Percentiles rank a stretch among this genome's conserved stretches.
These are phyloP conservation scores for sweet orange (Citrus sinensis) DNA, from an alignment of 345 rosid genomes.

Conservation along the genomic window DNA sequence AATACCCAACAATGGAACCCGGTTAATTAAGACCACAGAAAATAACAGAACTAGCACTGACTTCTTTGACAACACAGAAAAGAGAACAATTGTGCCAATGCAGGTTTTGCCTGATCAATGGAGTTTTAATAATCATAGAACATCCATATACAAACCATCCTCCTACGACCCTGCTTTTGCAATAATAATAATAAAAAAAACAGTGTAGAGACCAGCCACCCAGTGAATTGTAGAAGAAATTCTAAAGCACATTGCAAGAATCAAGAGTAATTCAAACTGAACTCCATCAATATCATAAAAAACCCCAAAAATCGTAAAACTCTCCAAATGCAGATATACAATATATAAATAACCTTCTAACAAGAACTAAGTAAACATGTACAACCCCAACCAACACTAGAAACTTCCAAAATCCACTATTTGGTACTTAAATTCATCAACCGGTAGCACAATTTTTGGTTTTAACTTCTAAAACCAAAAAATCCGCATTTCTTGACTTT, in stretches of 20 bases:
- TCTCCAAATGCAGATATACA: not conserved
- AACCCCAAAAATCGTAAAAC: not conserved
- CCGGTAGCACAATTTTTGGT: not conserved
- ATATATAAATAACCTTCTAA: not conserved
- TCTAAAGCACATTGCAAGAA: not conserved
- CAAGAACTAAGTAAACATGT: not conserved
- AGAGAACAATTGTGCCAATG: not conserved
- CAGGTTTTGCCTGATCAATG: not conserved
- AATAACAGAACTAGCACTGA: not conserved
- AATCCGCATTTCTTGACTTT: not conserved
- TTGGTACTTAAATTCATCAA: not conserved
- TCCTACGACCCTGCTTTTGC: not conserved
- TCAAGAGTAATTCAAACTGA: not conserved
- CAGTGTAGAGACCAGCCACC: not conserved
- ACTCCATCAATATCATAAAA: not conserved
- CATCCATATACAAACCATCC: not conserved
- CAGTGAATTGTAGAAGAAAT: not conserved
- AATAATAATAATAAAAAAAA: not conserved
- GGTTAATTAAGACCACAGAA: slow-evolving; percentile 11
- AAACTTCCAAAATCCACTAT: not conserved
- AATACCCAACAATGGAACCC: slow-evolving; percentile 14
- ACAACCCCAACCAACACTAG: not conserved
- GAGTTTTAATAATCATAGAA: not conserved
- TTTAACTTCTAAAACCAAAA: not conserved
- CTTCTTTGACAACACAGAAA: not conserved